Base-by-base conservation (phyloP, 1,139 yeast genomes). In the Insectozyma bohioensis region DNA sequence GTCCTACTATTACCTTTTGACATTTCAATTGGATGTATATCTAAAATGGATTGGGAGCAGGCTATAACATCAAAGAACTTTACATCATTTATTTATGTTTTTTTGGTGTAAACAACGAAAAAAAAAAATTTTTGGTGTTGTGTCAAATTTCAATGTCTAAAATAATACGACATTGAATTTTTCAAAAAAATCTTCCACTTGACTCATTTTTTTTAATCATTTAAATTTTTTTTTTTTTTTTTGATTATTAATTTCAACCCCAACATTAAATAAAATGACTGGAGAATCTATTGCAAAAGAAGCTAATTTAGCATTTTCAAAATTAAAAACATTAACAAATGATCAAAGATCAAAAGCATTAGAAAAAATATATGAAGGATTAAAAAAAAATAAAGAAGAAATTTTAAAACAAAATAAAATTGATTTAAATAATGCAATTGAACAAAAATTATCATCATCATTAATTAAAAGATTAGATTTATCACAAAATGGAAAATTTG, bases 381-480 rank as follows among this genome's bases (percentile, higher is more conserved):
- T 94, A 35, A 58, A 67, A 28, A 70, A 62, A 2, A 56, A 73
- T 37, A 85, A 85, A 50, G 75, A 66, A 3, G 67, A 66, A 26
- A 84, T 94, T 36, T 62, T 90, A 34, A 65, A 56, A 24, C 95
- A 95, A 17, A 94, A 94, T 58, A 61, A 70, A 45, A 54, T 69
- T 30, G 99, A 94, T 56, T 67, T 94, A 68, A 76, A 75, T 31
- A 71, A 69, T 31, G 98, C 98, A 3, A 58, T 58, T 26, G 53
- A 61, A 6, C 69, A 74, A 33, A 71, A 78, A 9, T 62, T 90
- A 21, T 67, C 94, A 1, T 56, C 78, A 0, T 76, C 97, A 2
- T 65, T 94, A 45, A 67, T 90, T 36, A 88, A 86, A 52, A 70
- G 99, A 47, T 68, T 94, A 19, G 97, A 94, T 54, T 68, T 94